Conservation (phyloP, 345 rosid genomes). For the Salix purpurea region DNA sequence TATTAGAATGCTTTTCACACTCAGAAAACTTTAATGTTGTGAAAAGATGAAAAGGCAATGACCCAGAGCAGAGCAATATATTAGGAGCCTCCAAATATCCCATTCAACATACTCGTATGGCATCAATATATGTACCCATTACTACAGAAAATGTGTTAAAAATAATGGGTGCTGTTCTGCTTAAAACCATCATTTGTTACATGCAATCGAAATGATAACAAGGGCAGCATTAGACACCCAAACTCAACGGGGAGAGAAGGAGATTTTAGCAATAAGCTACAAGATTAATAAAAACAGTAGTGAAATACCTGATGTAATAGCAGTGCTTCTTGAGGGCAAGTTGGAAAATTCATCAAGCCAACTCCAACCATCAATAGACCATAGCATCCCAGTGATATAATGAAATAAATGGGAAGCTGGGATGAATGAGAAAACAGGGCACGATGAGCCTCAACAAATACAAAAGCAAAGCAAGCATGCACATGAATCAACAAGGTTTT, state of each 20-base stretch:
- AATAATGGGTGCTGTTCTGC: too few species aligned
- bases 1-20: too few species aligned
- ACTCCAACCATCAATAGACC: constrained; percentile 76
- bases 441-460: neutral
- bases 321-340: constrained; percentile 68
- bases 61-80: too few species aligned
- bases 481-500: neutral
- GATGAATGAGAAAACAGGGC: neutral
- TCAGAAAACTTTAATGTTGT: too few species aligned
- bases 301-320: constrained; percentile 56
- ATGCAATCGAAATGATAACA: too few species aligned
- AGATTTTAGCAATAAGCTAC: neutral
- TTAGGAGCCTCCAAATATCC: too few species aligned
- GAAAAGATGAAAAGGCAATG: too few species aligned
- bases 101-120: too few species aligned
- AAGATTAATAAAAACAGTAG: neutral
- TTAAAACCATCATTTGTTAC: too few species aligned
- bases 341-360: constrained; percentile 66
- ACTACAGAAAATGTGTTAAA: too few species aligned
- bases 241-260: neutral
- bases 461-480: neutral
- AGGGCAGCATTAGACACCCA: too few species aligned
- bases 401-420: constrained; percentile 62
- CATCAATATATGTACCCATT: too few species aligned
- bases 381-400: constrained; percentile 69